Conservation (phyloP, 1,284 basidiomycete genomes). For the Heterobasidion parviporum region DNA sequence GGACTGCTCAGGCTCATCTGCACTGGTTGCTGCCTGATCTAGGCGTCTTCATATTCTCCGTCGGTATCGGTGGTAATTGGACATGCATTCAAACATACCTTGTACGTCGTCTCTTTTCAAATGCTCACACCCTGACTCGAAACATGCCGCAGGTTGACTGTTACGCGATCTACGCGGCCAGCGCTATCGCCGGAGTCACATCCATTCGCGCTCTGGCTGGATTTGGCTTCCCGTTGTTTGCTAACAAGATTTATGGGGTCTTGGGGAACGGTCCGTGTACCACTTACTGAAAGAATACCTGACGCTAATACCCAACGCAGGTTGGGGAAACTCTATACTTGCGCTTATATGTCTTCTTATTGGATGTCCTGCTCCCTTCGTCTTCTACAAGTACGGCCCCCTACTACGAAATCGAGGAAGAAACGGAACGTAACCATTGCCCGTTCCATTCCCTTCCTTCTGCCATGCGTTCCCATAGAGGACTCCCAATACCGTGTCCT, state of each 20-base stretch:
- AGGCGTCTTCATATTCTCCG: constrained; percentile 25
- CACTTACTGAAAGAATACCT: neutral
- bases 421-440: too few species aligned
- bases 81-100: neutral
- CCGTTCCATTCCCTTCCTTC: too few species aligned
- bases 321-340: neutral
- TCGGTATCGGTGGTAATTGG: neutral
- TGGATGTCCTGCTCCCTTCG: neutral
- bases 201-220: constrained; percentile 53
- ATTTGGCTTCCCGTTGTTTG: constrained; percentile 63
- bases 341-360: neutral
- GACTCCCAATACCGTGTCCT: too few species aligned
- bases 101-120: neutral
- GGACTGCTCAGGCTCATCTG: constrained; percentile 45
- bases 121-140: neutral
- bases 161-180: neutral
- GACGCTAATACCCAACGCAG: neutral
- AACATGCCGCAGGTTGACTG: neutral
- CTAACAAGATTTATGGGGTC: constrained; percentile 51
- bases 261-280: constrained; percentile 50
- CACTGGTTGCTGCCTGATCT: constrained; percentile 67
- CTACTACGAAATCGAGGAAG: neutral
- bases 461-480: too few species aligned
- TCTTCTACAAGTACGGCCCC: neutral
- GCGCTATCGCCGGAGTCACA: constrained; percentile 24